These are phyloP conservation scores for Cladosporium cucumerinum DNA, from an alignment of 2,329 filamentous ascomycete genomes.

Conservation along the genomic window DNA sequence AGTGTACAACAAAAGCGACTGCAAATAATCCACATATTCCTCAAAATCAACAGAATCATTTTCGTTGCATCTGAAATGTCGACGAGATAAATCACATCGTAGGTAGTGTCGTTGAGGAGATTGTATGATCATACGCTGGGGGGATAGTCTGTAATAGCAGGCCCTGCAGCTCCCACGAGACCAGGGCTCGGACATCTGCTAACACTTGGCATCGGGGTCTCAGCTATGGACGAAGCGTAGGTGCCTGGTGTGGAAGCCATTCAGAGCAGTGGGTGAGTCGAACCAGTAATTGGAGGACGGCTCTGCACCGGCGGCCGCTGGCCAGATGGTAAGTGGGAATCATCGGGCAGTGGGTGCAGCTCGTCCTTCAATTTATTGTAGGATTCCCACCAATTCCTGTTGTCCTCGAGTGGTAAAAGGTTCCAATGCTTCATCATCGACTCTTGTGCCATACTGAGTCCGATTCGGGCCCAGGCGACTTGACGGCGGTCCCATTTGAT, in stretches of 20 bases:
- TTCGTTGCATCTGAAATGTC: no score
- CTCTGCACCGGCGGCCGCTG: no score
- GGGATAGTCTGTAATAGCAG: no score
- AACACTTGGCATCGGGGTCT: not conserved
- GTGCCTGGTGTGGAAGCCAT: not conserved
- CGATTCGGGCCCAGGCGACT: not conserved
- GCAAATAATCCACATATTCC: no score
- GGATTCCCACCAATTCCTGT: not conserved
- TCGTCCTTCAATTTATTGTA: not conserved
- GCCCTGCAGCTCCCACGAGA: no score
- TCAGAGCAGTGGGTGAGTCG: not conserved
- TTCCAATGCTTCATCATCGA: constrained; percentile 3
- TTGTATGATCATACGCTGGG: no score
- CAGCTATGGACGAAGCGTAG: not conserved
- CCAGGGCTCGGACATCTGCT: not conserved
- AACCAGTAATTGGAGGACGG: no score
- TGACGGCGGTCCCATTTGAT: not conserved
- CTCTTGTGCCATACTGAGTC: not conserved
- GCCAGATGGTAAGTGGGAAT: no score
- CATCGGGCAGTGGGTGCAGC: not conserved
- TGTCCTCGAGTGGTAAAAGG: not conserved
- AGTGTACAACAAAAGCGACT: no score
- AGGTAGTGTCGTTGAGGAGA: no score
- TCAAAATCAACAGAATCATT: no score
- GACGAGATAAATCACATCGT: no score